Percentiles rank a stretch among this genome's conserved stretches.
phyloP scores from a whole-genome alignment of 164 flowering plant genomes.

The Vitis labrusca region DNA sequence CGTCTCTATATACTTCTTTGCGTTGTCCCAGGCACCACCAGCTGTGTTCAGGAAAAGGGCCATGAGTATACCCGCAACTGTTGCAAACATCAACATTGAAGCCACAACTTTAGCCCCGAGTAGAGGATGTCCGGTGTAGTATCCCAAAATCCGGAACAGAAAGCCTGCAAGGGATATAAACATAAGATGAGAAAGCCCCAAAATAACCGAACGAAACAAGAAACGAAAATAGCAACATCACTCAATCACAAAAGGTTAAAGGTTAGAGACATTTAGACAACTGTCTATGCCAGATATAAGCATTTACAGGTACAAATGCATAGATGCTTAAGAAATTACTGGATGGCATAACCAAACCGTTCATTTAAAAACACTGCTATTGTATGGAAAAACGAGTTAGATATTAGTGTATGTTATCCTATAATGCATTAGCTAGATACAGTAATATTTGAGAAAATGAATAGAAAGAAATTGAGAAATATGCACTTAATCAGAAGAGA shows the following conservation, averaged over 20 bases:
- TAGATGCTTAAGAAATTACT: neutral
- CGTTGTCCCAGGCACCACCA: conserved; percentile 99
- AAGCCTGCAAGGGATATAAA: conserved; percentile 55
- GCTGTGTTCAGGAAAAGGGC: conserved; percentile 97
- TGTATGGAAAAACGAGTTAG: too few relatives aligned
- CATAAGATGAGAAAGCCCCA: neutral
- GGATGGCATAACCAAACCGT: neutral
- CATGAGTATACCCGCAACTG: conserved; percentile 96
- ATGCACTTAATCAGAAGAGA: too few relatives aligned
- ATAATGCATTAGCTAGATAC: too few relatives aligned
- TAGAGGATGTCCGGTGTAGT: conserved; percentile 84
- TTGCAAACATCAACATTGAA: conserved; percentile 92
- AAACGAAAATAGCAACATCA: neutral
- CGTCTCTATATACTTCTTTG: conserved; percentile 94
- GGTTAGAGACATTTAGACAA: neutral
- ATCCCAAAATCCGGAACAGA: conserved; percentile 77
- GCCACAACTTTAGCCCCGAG: conserved; percentile 99
- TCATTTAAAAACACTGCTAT: too few relatives aligned
- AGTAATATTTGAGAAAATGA: too few relatives aligned
- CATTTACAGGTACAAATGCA: neutral
- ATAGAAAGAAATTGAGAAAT: too few relatives aligned
- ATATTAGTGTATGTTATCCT: too few relatives aligned
- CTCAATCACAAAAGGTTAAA: neutral
- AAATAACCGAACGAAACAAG: neutral
- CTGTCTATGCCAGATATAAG: neutral